These are phyloP conservation scores for Echinosophora koreensis DNA, from an alignment of 306 rosid genomes.

Conservation along the genomic window DNA sequence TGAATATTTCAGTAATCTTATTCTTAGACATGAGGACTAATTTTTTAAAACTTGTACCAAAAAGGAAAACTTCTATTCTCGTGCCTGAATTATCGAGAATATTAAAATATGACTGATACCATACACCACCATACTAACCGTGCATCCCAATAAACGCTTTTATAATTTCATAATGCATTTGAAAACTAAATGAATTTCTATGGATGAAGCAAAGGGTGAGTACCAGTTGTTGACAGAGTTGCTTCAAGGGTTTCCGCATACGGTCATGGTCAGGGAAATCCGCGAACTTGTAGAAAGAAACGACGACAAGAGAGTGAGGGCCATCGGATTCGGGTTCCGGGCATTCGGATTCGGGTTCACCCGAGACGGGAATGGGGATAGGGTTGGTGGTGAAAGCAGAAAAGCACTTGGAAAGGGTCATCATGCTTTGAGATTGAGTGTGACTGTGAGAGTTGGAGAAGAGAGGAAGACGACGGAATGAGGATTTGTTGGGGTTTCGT, in stretches of 20 bases:
- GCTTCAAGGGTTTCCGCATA: slow-evolving; percentile 80
- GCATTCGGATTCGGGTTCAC: not conserved
- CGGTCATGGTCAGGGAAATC: slow-evolving; percentile 78
- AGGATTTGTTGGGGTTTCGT: slow-evolving; percentile 28
- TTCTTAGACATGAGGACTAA: too few relatives aligned
- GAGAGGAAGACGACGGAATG: slow-evolving; percentile 25
- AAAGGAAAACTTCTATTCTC: too few relatives aligned
- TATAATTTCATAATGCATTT: too few relatives aligned
- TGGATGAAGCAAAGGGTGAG: slow-evolving; percentile 24
- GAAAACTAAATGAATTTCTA: too few relatives aligned
- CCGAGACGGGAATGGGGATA: slow-evolving; percentile 45
- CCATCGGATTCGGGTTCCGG: slow-evolving; percentile 42
- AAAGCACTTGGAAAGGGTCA: slow-evolving; percentile 64
- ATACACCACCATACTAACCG: too few relatives aligned
- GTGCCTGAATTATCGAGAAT: too few relatives aligned
- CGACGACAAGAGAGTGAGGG: slow-evolving; percentile 65
- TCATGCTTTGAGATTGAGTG: slow-evolving; percentile 58
- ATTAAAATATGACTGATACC: too few relatives aligned
- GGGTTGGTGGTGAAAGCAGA: slow-evolving; percentile 36
- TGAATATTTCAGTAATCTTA: too few relatives aligned
- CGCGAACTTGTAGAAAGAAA: slow-evolving; percentile 92
- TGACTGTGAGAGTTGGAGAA: slow-evolving; percentile 38
- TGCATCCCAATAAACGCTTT: too few relatives aligned
- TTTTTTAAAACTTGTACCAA: too few relatives aligned
- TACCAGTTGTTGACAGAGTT: slow-evolving; percentile 88